These are phyloP conservation scores for Penicillium parvum DNA, from an alignment of 495 filamentous ascomycete genomes.

Conservation along the genomic window DNA sequence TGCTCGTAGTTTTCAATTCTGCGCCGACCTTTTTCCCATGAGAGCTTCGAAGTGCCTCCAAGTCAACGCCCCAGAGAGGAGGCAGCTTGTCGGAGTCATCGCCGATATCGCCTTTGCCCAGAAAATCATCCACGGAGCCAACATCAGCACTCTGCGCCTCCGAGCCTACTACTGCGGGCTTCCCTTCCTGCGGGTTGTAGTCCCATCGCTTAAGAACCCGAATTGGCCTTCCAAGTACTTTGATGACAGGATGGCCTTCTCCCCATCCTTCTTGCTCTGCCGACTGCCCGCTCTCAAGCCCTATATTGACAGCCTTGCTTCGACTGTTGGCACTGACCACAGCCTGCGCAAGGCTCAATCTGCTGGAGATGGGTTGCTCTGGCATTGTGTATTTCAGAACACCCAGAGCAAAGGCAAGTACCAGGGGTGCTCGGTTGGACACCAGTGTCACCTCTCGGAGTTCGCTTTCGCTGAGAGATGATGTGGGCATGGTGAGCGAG, in stretches of 20 bases:
- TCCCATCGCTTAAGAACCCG: constrained; percentile 70
- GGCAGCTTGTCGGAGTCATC: constrained; percentile 25
- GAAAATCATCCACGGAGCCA: constrained; percentile 3
- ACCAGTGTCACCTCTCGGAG: constrained; percentile 54
- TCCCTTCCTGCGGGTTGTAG: constrained; percentile 59
- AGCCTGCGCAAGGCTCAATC: constrained; percentile 73
- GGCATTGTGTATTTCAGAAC: constrained; percentile 76
- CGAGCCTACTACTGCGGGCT: constrained; percentile 14
- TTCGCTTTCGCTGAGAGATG: constrained; percentile 50
- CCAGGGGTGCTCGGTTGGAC: constrained; percentile 77
- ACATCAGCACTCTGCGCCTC: not conserved
- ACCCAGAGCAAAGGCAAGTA: constrained; percentile 73
- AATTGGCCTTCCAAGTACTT: constrained; percentile 67
- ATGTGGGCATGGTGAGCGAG: constrained; percentile 58
- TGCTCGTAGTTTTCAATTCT: constrained; percentile 11
- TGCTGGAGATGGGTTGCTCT: constrained; percentile 74
- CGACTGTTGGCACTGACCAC: constrained; percentile 74
- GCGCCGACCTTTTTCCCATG: constrained; percentile 20
- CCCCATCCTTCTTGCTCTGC: constrained; percentile 71
- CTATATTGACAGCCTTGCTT: constrained; percentile 68
- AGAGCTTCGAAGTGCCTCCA: constrained; percentile 56
- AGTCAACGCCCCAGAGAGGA: constrained; percentile 73
- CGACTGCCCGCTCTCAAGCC: constrained; percentile 60
- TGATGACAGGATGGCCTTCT: constrained; percentile 66
- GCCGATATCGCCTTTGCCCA: constrained; percentile 10